A percentile compares a stretch with the other conserved stretches of the same genome.
phyloP scores from a whole-genome alignment of 306 rosid species.

The Geum urbanum region DNA sequence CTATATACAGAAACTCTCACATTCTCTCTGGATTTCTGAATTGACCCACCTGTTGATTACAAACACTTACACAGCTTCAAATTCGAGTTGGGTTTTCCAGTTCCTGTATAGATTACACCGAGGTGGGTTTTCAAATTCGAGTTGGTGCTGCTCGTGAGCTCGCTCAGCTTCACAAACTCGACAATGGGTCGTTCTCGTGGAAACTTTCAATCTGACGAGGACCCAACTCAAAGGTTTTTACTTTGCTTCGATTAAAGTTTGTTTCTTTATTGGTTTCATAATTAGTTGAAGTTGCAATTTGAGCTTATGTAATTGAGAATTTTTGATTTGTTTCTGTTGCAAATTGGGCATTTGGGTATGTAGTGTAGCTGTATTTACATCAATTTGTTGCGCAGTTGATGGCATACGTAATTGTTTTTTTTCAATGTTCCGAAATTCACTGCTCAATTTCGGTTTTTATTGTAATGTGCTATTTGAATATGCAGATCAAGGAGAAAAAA shows the following conservation, averaged over 20 bases:
- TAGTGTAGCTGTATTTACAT: not conserved
- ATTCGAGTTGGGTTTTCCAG: not conserved
- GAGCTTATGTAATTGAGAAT: conserved; percentile 5
- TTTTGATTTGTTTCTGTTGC: conserved; percentile 2
- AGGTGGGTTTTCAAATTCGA: not conserved
- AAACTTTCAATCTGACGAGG: conserved; percentile 78
- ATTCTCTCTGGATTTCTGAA: not conserved
- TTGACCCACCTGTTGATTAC: not conserved
- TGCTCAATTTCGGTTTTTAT: too few relatives aligned
- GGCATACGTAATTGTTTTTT: not conserved
- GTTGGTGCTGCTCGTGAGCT: conserved; percentile 17
- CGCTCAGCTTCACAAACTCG: conserved; percentile 26
- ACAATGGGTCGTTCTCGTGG: conserved; percentile 99
- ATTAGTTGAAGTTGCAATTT: conserved; percentile 11
- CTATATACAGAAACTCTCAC: not conserved
- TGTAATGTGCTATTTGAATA: conserved; percentile 13
- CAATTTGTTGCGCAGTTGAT: not conserved
- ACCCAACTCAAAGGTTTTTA: conserved; percentile 81
- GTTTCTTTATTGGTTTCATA: not conserved
- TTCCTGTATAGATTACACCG: not conserved
- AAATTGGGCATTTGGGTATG: conserved; percentile 6
- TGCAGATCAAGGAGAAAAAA: conserved; percentile 95
- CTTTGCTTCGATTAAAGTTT: not conserved
- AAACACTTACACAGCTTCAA: not conserved
- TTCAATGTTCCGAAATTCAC: not conserved